Percentiles rank a stretch among this genome's conserved stretches.
Evolutionary conservation across 2,329 filamentous ascomycete species (phyloP).

Genomic region (Didymella lethalis): DNA sequence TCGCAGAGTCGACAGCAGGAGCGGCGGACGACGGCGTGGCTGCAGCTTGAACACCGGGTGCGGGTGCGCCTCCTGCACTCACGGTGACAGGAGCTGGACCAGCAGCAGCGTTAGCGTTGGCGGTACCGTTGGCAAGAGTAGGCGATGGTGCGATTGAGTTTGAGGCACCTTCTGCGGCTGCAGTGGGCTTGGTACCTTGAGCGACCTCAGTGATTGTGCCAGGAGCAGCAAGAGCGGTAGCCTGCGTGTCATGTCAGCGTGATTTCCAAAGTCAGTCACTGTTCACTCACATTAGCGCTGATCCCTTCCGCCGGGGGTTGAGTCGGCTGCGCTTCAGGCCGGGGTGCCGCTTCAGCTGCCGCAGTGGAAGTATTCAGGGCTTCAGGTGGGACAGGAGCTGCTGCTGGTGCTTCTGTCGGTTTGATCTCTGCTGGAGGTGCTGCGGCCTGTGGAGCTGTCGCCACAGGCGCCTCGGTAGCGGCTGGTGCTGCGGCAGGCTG

Average conservation of each 20-base stretch:
- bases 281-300: constrained; percentile 27
- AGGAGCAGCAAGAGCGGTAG: constrained; percentile 4
- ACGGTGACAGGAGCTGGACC: constrained; percentile 28
- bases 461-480: constrained; percentile 10
- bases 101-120: constrained; percentile 22
- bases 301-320: constrained; percentile 11
- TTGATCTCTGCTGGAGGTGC: constrained; percentile 13
- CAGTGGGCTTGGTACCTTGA: constrained; percentile 2
- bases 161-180: background rate
- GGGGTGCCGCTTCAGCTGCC: constrained; percentile 8
- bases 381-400: constrained; percentile 19
- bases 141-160: constrained; percentile 1
- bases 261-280: too few relatives aligned
- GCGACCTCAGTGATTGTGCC: constrained; percentile 23
- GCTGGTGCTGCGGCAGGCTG: constrained; percentile 17
- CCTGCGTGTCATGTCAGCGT: constrained; percentile 6
- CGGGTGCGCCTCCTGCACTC: constrained; percentile 24
- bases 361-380: constrained; percentile 3
- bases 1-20: constrained; percentile 32
- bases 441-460: constrained; percentile 7
- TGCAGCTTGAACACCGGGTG: constrained; percentile 21
- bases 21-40: constrained; percentile 21
- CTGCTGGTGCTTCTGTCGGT: constrained; percentile 12
- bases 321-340: constrained; percentile 18
- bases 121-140: background rate